Percentiles rank a stretch among this genome's conserved stretches.
These are phyloP conservation scores for Penicillium goetzii DNA, from an alignment of 495 filamentous ascomycete genomes.

Conservation along the genomic window DNA sequence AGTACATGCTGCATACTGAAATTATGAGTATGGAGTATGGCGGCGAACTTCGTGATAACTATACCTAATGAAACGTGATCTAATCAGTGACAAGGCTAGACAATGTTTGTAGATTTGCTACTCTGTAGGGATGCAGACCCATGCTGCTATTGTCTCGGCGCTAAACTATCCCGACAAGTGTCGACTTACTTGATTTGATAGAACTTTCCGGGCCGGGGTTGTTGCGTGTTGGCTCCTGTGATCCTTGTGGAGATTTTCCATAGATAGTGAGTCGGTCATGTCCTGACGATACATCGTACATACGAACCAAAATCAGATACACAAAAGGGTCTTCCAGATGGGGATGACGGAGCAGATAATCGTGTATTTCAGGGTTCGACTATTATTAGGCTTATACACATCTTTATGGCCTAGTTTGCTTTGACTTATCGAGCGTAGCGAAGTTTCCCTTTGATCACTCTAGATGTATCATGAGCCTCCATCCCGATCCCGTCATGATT, in stretches of 20 bases:
- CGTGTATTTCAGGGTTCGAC: neutral
- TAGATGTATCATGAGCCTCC: neutral
- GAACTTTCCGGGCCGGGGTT: neutral
- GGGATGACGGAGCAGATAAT: neutral
- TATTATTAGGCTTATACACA: neutral
- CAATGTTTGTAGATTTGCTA: neutral
- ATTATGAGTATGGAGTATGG: too few relatives aligned
- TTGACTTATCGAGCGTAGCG: neutral
- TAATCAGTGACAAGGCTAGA: neutral
- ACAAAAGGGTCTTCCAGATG: neutral
- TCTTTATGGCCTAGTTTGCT: neutral
- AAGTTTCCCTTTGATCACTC: neutral
- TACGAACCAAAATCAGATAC: constrained; percentile 4
- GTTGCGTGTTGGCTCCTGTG: neutral
- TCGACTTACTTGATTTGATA: neutral
- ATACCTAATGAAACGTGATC: neutral
- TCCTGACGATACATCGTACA: constrained; percentile 9
- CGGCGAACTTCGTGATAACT: too few relatives aligned
- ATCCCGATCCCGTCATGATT: neutral
- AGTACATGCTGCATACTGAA: too few relatives aligned
- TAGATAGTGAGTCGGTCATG: neutral
- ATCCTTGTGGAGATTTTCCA: constrained; percentile 26
- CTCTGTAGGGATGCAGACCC: neutral
- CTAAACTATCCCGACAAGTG: neutral
- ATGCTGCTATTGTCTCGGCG: neutral